Evolutionary conservation across 139 green algal species (phyloP).

Genomic region (Yamagishiella unicocca): DNA sequence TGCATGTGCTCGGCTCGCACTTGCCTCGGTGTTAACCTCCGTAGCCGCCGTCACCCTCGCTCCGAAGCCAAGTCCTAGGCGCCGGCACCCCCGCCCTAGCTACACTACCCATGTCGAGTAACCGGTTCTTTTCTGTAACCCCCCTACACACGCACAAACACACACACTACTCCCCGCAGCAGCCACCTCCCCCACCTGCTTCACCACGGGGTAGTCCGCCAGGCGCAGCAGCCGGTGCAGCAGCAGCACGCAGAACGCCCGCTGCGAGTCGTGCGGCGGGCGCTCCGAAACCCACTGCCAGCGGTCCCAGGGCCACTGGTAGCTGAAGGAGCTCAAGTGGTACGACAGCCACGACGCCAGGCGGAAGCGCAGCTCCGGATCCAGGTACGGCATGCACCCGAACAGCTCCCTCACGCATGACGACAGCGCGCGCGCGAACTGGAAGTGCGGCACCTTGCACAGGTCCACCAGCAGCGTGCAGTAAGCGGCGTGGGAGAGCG

Average conservation of each 20-base stretch:
- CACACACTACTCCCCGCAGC: background rate
- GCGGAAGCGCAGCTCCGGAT: conserved; percentile 78
- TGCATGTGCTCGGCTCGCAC: too few relatives aligned
- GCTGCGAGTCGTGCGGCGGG: conserved; percentile 75
- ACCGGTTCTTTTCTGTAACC: too few relatives aligned
- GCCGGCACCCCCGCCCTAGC: too few relatives aligned
- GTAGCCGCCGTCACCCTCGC: too few relatives aligned
- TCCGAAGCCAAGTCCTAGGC: too few relatives aligned
- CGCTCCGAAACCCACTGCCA: conserved; percentile 72
- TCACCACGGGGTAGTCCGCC: conserved; percentile 62
- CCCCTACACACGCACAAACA: background rate
- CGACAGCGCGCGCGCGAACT: conserved; percentile 46
- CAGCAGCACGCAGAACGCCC: conserved; percentile 75
- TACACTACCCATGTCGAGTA: too few relatives aligned
- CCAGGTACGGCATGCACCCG: conserved; percentile 67
- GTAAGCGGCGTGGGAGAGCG: conserved; percentile 87
- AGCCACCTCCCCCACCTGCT: background rate
- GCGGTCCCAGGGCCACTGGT: conserved; percentile 91
- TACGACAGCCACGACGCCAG: conserved; percentile 90
- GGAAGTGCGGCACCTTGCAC: conserved; percentile 74
- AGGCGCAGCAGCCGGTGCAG: conserved; percentile 80
- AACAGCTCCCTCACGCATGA: conserved; percentile 83
- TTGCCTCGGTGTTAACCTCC: too few relatives aligned
- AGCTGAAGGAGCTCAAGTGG: conserved; percentile 92
- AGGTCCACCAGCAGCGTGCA: conserved; percentile 86